A percentile compares a stretch with the other conserved stretches of the same genome.
Evolutionary conservation across 805 yeast species (phyloP).

Genomic region (Candida ovalis): DNA sequence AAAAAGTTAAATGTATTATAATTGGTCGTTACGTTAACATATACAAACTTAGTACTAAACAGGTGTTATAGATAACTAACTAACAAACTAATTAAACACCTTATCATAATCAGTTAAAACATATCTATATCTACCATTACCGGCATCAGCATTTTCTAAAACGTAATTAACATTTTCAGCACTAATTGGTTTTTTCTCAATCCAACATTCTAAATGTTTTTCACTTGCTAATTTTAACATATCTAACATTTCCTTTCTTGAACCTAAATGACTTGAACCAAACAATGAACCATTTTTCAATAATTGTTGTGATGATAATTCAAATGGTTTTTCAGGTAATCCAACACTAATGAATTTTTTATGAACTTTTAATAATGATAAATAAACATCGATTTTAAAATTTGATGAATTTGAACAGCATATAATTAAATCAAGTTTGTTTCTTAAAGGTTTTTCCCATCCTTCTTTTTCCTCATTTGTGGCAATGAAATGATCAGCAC

Average conservation of each 20-base stretch:
- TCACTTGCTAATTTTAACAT: conserved; percentile 48
- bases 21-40: no score
- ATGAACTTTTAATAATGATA: conserved; percentile 23
- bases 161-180: conserved; percentile 41
- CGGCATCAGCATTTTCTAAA: conserved; percentile 43
- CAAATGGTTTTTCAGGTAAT: conserved; percentile 29
- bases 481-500: conserved; percentile 53
- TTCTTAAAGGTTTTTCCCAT: conserved; percentile 34
- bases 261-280: conserved; percentile 45
- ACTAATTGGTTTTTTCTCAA: conserved; percentile 46
- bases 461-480: conserved; percentile 46
- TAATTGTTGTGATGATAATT: not conserved
- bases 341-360: conserved; percentile 26
- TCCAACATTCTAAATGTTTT: conserved; percentile 45
- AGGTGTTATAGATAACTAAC: not conserved
- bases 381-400: conserved; percentile 23
- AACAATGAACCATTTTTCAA: conserved; percentile 29
- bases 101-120: conserved; percentile 45
- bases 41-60: no score
- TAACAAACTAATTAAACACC: not conserved
- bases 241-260: conserved; percentile 41
- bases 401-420: conserved; percentile 38
- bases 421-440: conserved; percentile 43
- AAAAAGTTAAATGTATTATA: no score
- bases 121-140: conserved; percentile 53